Base-by-base conservation (phyloP, 352 stramenopile genomes). In the Phytopythium delawarense region DNA sequence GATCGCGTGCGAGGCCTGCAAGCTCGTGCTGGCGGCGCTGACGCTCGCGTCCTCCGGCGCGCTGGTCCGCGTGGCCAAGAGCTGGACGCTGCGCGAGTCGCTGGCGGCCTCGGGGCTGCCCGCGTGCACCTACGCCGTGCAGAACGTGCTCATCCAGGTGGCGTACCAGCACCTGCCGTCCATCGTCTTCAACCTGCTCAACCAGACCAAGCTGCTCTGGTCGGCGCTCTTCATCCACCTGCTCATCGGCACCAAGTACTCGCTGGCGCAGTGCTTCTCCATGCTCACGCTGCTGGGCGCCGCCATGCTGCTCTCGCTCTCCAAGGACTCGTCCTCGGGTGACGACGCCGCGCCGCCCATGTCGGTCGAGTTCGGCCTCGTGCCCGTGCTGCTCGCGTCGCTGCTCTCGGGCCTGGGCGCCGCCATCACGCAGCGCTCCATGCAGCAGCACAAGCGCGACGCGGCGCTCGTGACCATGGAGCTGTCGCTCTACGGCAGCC, bases 141-240 rank as follows among this genome's bases (percentile, higher is more conserved):
- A 95, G 70, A 95, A 95, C 57, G 77, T 94, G 62, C 76, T 93
- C n/a, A 87, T 94, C 58, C 85, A 94, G 62, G 60, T 89, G 18
- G 74, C 87, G 52, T 92, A 91, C 66, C 87, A 95, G 70, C 69
- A 94, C 67, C 64, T 94, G 51, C 80, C 83, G 55, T 87, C 87
- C 37, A 88, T 94, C 52, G 73, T 92, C 30, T 94, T 94, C 65
- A 95, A 94, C 69, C 71, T 95, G 45, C 78, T 95, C 45, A 95
- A 95, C 74, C 87, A 95, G 75, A 94, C 84, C 68, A 95, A 95
- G 67, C 66, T 95, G 30, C 69, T 95, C 25, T 94, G 76, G 57
- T 90, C 87, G 18, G 87, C 87, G 32, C 70, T 94, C 56, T 92
- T 94, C 61, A 79, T 95, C 55, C 91, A 80, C 68, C 57, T 89